Percentiles rank a stretch among this genome's conserved stretches.
phyloP scores from a whole-genome alignment of 2,329 filamentous ascomycete species.

The Ophiostoma triangulosporum region DNA sequence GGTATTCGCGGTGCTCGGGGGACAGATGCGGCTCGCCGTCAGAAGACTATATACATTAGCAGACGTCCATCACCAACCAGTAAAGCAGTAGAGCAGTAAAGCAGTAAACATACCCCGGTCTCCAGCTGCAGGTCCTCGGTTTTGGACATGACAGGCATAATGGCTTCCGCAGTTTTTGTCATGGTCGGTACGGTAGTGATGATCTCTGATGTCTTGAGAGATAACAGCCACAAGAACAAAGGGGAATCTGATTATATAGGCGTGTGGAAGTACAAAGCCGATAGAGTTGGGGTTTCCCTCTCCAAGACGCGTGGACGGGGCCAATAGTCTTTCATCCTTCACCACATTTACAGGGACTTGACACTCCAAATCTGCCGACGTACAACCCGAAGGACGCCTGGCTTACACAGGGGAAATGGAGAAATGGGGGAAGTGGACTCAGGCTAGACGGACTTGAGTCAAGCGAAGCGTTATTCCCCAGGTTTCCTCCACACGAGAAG shows the following conservation, averaged over 20 bases:
- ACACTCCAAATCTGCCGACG: not conserved
- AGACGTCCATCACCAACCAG: not conserved
- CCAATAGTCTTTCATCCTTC: too few species aligned
- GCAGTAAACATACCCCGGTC: not conserved
- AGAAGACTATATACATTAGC: not conserved
- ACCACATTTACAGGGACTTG: too few species aligned
- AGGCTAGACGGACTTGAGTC: not conserved
- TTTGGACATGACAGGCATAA: not conserved
- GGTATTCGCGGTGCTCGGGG: conserved; percentile 6
- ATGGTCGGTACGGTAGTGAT: not conserved
- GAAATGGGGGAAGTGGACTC: not conserved
- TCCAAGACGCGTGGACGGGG: too few species aligned
- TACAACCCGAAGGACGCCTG: not conserved
- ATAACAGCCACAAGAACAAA: too few species aligned
- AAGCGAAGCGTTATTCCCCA: not conserved
- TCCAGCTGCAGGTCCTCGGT: not conserved
- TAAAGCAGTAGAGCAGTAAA: not conserved
- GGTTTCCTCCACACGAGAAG: not conserved
- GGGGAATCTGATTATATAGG: too few species aligned
- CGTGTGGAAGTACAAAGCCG: too few species aligned
- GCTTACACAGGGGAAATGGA: too few species aligned
- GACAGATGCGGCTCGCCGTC: conserved; percentile 2
- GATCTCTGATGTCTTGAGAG: too few species aligned
- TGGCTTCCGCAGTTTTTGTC: not conserved
- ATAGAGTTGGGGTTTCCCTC: too few species aligned